These are phyloP conservation scores for Conticribra weissflogii DNA, from an alignment of 108 stramenopile genomes.

Conservation along the genomic window DNA sequence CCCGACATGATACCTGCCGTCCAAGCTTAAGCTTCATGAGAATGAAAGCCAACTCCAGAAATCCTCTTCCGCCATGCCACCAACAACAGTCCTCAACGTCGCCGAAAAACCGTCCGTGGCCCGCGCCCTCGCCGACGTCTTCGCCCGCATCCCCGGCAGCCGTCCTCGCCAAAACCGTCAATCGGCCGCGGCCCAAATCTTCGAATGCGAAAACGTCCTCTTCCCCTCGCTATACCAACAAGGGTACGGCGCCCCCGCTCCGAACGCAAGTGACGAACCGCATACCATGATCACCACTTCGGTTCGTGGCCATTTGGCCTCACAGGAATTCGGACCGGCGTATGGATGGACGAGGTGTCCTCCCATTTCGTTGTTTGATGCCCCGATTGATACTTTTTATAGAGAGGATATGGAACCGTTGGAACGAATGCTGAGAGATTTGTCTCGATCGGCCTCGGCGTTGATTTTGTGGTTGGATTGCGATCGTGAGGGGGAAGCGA, in stretches of 20 bases:
- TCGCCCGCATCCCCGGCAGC: constrained; percentile 55
- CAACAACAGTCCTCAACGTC: constrained; percentile 83
- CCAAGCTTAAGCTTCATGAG: no score
- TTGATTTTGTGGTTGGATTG: constrained; percentile 98
- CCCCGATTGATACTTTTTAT: constrained; percentile 76
- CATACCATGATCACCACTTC: constrained; percentile 91
- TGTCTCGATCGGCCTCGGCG: constrained; percentile 59
- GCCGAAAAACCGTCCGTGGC: constrained; percentile 99
- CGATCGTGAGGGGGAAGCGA: constrained; percentile 97
- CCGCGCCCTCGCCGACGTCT: constrained; percentile 83
- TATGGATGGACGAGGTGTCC: constrained; percentile 78
- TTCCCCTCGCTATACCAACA: constrained; percentile 77
- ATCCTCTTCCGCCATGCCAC: constrained; percentile 18
- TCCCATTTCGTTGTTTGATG: constrained; percentile 78
- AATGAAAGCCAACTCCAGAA: no score
- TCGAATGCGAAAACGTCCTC: constrained; percentile 72
- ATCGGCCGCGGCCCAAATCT: constrained; percentile 60
- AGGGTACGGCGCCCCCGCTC: constrained; percentile 43
- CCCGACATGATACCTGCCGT: no score
- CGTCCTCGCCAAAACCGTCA: constrained; percentile 50
- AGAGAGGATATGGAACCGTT: constrained; percentile 76
- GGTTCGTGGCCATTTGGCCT: constrained; percentile 84
- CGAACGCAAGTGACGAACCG: constrained; percentile 40
- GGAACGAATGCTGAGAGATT: constrained; percentile 61
- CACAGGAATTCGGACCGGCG: constrained; percentile 66